A percentile compares a stretch with the other conserved stretches of the same genome.
These are phyloP conservation scores for Thalassiosira exigua DNA, from an alignment of 352 stramenopile genomes.

Conservation along the genomic window DNA sequence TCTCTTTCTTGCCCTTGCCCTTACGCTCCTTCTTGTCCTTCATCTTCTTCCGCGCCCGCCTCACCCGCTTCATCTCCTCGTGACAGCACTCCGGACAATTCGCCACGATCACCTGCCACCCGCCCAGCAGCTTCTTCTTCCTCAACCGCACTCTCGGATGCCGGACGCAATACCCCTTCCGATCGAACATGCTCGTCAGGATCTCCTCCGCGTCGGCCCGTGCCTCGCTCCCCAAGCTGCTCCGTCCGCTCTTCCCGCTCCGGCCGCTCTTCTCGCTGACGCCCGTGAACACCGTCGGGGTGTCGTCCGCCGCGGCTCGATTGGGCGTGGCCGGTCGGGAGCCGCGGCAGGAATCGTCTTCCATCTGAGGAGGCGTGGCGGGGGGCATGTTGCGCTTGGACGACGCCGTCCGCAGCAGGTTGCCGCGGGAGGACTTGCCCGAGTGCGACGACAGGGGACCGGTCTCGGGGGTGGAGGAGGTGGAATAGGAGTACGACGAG, in stretches of 20 bases:
- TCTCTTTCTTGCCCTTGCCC: slow-evolving; percentile 1
- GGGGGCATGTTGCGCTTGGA: not conserved
- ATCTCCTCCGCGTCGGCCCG: not conserved
- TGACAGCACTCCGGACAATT: slow-evolving; percentile 65
- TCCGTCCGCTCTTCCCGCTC: not conserved
- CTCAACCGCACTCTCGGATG: slow-evolving; percentile 57
- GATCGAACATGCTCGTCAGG: slow-evolving; percentile 49
- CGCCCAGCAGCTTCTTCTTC: slow-evolving; percentile 62
- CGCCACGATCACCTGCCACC: slow-evolving; percentile 51
- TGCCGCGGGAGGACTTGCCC: slow-evolving; percentile 17
- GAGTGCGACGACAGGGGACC: slow-evolving; percentile 27
- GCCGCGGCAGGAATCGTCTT: not conserved
- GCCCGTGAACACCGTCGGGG: not conserved
- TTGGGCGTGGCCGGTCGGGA: slow-evolving; percentile 24
- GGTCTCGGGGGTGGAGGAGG: slow-evolving; percentile 37
- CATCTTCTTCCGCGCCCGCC: slow-evolving; percentile 22
- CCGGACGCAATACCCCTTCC: slow-evolving; percentile 46
- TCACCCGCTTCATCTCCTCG: slow-evolving; percentile 53
- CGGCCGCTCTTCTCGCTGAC: not conserved
- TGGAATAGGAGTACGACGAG: slow-evolving; percentile 11
- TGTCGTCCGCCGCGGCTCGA: slow-evolving; percentile 8
- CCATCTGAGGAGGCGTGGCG: slow-evolving; percentile 12
- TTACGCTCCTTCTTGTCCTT: slow-evolving; percentile 5
- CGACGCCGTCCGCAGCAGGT: not conserved
- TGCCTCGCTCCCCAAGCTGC: not conserved